Conservation (phyloP, 768 basidiomycete genomes). For the Clathrus columnatus region DNA sequence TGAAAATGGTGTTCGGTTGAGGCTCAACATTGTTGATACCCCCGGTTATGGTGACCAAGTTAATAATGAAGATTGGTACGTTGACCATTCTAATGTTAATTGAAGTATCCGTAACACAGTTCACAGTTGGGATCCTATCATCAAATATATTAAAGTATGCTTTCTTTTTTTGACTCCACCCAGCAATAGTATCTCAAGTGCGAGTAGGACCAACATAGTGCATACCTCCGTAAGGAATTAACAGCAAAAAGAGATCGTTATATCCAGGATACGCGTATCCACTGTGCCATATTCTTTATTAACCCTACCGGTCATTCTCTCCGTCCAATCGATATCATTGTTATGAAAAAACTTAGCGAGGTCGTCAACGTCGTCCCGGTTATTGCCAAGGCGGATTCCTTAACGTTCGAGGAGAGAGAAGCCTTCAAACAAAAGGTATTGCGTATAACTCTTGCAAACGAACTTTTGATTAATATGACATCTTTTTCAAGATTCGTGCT, state of each 20-base stretch:
- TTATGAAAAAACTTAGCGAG: slow-evolving; percentile 98
- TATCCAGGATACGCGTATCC: slow-evolving; percentile 97
- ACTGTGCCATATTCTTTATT: slow-evolving; percentile 98
- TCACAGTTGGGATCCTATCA: slow-evolving; percentile 96
- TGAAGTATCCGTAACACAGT: neutral
- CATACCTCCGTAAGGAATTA: slow-evolving; percentile 96
- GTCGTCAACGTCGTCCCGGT: slow-evolving; percentile 99
- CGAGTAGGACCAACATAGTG: slow-evolving; percentile 94
- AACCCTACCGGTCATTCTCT: slow-evolving; percentile 97
- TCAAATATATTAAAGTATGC: slow-evolving; percentile 85
- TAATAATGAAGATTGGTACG: slow-evolving; percentile 97
- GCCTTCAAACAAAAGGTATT: slow-evolving; percentile 87
- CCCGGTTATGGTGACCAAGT: slow-evolving; percentile 98
- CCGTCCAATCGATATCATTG: slow-evolving; percentile 93
- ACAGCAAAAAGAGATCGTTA: slow-evolving; percentile 98
- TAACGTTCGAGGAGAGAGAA: slow-evolving; percentile 89
- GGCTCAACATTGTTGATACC: slow-evolving; percentile 97
- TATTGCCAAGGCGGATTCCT: slow-evolving; percentile 92
- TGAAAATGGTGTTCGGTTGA: slow-evolving; percentile 91
- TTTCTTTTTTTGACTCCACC: neutral
- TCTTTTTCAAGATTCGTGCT: slow-evolving; percentile 65
- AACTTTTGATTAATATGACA: neutral
- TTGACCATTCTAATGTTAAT: slow-evolving; percentile 5
- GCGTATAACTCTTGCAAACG: slow-evolving; percentile 13
- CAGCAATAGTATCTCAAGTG: slow-evolving; percentile 4